Conservation (phyloP, 768 basidiomycete genomes). For the Cyclocybe aegerita region DNA sequence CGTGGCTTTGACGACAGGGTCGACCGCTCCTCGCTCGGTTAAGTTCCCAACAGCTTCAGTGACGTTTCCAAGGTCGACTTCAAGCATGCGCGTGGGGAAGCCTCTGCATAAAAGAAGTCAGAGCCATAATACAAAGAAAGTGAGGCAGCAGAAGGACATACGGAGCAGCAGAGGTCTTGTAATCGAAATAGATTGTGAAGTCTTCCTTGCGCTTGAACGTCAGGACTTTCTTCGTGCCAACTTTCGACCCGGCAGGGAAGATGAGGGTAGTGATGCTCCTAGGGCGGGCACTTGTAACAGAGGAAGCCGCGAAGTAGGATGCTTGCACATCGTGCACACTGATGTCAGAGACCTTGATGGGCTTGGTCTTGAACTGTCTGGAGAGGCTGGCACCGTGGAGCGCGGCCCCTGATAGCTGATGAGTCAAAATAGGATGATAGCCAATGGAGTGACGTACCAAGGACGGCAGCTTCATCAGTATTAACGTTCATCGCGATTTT, state of each 20-base stretch:
- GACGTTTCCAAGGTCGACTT: conserved; percentile 72
- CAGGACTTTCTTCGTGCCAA: conserved; percentile 81
- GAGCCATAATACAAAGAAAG: not conserved
- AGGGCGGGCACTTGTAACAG: conserved; percentile 46
- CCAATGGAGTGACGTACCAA: conserved; percentile 37
- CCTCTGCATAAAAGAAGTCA: conserved; percentile 40
- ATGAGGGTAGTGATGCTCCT: conserved; percentile 75
- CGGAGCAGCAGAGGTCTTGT: conserved; percentile 65
- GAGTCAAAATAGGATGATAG: not conserved
- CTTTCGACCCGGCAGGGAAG: conserved; percentile 77
- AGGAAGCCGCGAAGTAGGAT: conserved; percentile 67
- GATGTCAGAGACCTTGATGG: conserved; percentile 82
- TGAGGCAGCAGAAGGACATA: conserved; percentile 32
- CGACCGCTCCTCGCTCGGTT: conserved; percentile 75
- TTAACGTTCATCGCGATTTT: conserved; percentile 95
- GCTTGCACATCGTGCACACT: conserved; percentile 73
- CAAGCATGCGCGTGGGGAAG: conserved; percentile 72
- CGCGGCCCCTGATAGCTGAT: conserved; percentile 52
- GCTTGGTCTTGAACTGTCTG: conserved; percentile 93
- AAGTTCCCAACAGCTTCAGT: conserved; percentile 78
- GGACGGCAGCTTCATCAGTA: conserved; percentile 93
- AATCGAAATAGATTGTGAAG: conserved; percentile 75
- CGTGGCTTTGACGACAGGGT: conserved; percentile 86
- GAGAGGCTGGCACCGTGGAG: conserved; percentile 88
- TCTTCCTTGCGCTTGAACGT: conserved; percentile 86